Base-by-base conservation (phyloP, 2,329 filamentous ascomycete genomes). In the Chaetothyriales sp. region DNA sequence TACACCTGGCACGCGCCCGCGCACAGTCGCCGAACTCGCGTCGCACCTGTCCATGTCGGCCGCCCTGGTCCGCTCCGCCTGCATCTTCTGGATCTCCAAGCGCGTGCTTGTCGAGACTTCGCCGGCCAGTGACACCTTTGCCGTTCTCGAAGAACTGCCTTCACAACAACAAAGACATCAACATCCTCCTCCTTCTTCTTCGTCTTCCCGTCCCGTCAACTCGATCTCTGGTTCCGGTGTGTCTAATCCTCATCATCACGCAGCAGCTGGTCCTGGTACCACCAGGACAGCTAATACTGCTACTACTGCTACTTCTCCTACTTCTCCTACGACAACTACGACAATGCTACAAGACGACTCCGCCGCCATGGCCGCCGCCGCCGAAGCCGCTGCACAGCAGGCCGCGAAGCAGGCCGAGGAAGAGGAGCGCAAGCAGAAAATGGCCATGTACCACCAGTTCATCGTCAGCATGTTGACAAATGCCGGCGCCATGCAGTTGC, bases 391-490 rank as follows among this genome's bases (percentile, higher is more conserved):
- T 0, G 70, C 68, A 0, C 64, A 64, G 0, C 68, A 66, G 0
- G 68, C 68, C 18, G 67, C 67, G 12, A 70, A 67, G 53, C 68
- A 72, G 57, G 64, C 69, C 1, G 69, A 69, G 8, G 71, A 77
- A 43, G 77, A 76, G 12, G 71, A 84, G 28, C 76, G 83, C 19
- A 74, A 79, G 57, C 83, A 86, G 64, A 80, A 80, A 61, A 79
- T 78, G 65, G 73, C 75, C 44, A 76, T 95, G 42, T 95, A 95
- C 67, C 87, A 85, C 79, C 84, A 89, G 61, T 96, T 95, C 64
- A 88, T 98, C 52, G 73, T 88, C 51, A 87, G 86, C 48, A 96
- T 98, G 92, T 71, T 98, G 67, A 95, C 87, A 55, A 95, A 95
- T 66, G 84, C 87, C 60, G 83, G 83, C 18, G 79, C 83, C 25